Base-by-base conservation (phyloP, 257 asterid genomes). In the Sherardia arvensis region DNA sequence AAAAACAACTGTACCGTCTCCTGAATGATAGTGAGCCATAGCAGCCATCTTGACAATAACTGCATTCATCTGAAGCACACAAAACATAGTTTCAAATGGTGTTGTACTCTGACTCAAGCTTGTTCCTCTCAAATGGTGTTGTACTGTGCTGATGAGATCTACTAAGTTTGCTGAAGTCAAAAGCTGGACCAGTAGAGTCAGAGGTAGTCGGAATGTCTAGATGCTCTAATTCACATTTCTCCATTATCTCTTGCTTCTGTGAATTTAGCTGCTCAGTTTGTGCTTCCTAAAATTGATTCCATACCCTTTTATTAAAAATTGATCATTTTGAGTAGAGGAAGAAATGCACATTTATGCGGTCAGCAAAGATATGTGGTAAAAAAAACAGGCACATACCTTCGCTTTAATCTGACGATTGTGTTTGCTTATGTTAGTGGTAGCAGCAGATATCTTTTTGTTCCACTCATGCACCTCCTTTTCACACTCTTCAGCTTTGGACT, bases 41-140 rank as follows among this genome's bases (percentile, higher is more conserved):
- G n/a, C n/a, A n/a, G n/a, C n/a, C n/a, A n/a, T n/a, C n/a, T n/a
- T n/a, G n/a, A n/a, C n/a, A n/a, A n/a, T n/a, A n/a, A n/a, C n/a
- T n/a, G n/a, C n/a, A n/a, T n/a, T n/a, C n/a, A n/a, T n/a, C n/a
- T n/a, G n/a, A n/a, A n/a, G n/a, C n/a, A n/a, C n/a, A n/a, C n/a
- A n/a, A n/a, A n/a, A n/a, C n/a, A n/a, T n/a, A n/a, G n/a, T n/a
- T n/a, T n/a, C n/a, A n/a, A n/a, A n/a, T n/a, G n/a, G n/a, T n/a
- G n/a, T n/a, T n/a, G n/a, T n/a, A n/a, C n/a, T 93, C 96, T 64
- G 81, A 85, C 76, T 90, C 99, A 64, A 83, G 85, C 84, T 90
- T 93, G 65, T 87, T 97, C 72, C 94, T 77, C 66, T 87, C 97
- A 48, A 94, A 77, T 65, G 95, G 80, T 77, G 70, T 84, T 69